Percentiles rank a stretch among this genome's conserved stretches.
phyloP scores from a whole-genome alignment of 768 basidiomycete species.

The Nidularia sp. region DNA sequence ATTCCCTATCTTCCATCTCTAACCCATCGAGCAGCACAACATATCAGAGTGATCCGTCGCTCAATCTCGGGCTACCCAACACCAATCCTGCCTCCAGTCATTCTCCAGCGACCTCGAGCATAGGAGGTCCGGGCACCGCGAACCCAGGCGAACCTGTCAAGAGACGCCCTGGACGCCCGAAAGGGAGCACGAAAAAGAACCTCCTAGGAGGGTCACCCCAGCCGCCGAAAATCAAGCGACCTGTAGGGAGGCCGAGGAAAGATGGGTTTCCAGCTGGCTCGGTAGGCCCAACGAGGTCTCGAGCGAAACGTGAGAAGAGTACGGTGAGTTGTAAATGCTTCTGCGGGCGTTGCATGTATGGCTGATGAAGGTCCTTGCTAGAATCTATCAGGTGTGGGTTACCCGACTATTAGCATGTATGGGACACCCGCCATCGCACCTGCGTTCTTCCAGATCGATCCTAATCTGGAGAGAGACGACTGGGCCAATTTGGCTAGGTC shows the following conservation, averaged over 20 bases:
- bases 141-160: constrained; percentile 28
- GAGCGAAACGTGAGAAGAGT: constrained; percentile 1
- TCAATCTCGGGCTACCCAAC: neutral
- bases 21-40: neutral
- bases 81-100: neutral
- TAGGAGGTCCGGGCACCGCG: neutral
- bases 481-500: constrained; percentile 60
- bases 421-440: constrained; percentile 21
- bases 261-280: constrained; percentile 80
- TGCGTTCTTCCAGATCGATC: constrained; percentile 41
- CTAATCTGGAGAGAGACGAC: constrained; percentile 52
- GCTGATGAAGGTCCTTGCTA: constrained; percentile 2
- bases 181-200: constrained; percentile 75
- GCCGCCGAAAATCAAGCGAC: constrained; percentile 63
- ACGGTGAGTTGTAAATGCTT: neutral
- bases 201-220: constrained; percentile 23
- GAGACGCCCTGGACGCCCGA: constrained; percentile 72
- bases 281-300: constrained; percentile 38
- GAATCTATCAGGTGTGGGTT: constrained; percentile 15
- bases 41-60: neutral
- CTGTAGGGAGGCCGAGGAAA: constrained; percentile 78
- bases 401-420: constrained; percentile 14
- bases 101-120: neutral
- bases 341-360: neutral
- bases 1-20: neutral